A percentile compares a stretch with the other conserved stretches of the same genome.
These are phyloP conservation scores for Botrytis fragariae DNA, from an alignment of 2,329 filamentous ascomycete genomes.

Conservation along the genomic window DNA sequence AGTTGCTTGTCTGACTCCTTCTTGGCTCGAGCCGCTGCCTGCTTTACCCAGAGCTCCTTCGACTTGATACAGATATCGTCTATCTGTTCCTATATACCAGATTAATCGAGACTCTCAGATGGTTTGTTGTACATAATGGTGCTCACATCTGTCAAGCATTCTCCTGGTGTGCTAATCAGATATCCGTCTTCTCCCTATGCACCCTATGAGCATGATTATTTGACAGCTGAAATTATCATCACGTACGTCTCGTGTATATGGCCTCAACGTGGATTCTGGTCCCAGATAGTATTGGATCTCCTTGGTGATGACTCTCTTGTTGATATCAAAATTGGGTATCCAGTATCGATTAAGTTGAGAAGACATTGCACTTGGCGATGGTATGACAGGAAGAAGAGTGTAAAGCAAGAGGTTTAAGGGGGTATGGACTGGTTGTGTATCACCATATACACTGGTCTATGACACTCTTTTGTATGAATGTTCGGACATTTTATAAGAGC, in stretches of 20 bases:
- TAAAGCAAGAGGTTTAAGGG: neutral
- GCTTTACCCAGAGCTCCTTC: slow-evolving; percentile 56
- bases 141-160: slow-evolving; percentile 59
- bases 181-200: slow-evolving; percentile 59
- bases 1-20: slow-evolving; percentile 49
- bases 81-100: slow-evolving; percentile 54
- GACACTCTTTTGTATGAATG: slow-evolving; percentile 3
- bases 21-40: slow-evolving; percentile 49
- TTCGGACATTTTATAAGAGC: slow-evolving; percentile 3
- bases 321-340: slow-evolving; percentile 59
- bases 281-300: slow-evolving; percentile 59
- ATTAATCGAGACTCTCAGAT: slow-evolving; percentile 17
- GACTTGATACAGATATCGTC: slow-evolving; percentile 61
- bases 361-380: slow-evolving; percentile 35
- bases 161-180: slow-evolving; percentile 56
- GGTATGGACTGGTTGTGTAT: slow-evolving; percentile 24
- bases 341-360: slow-evolving; percentile 55
- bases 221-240: slow-evolving; percentile 29
- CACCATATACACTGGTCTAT: neutral
- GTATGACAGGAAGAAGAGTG: slow-evolving; percentile 20
- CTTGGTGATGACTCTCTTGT: slow-evolving; percentile 58
- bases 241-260: slow-evolving; percentile 55
- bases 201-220: slow-evolving; percentile 24
- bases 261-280: slow-evolving; percentile 55
- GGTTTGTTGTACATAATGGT: slow-evolving; percentile 1